Evolutionary conservation across 2,329 filamentous ascomycete species (phyloP).

Genomic region (Trichoderma aggressivum): DNA sequence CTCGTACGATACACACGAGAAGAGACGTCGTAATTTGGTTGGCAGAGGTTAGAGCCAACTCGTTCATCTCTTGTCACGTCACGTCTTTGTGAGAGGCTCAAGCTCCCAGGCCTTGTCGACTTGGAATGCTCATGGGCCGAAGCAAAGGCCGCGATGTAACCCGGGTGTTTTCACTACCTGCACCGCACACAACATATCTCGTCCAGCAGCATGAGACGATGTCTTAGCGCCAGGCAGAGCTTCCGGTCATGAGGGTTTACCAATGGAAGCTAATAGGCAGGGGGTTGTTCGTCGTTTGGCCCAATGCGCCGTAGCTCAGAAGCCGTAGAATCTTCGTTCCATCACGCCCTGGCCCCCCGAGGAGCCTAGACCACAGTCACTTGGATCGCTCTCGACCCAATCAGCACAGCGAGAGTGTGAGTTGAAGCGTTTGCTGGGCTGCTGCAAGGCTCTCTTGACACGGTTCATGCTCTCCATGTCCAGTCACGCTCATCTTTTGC

Average conservation of each 20-base stretch:
- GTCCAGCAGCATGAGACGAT: neutral
- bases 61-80: neutral
- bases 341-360: neutral
- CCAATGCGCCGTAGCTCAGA: neutral
- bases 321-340: conserved; percentile 2
- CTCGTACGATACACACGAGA: neutral
- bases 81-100: neutral
- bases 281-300: neutral
- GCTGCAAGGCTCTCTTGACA: neutral
- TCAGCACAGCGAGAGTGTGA: neutral
- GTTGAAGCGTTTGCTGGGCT: neutral
- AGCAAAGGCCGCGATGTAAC: neutral
- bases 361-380: neutral
- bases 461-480: neutral
- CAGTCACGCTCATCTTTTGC: neutral
- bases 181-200: conserved; percentile 2
- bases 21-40: neutral
- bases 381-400: neutral
- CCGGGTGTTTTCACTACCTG: neutral
- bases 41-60: neutral
- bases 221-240: neutral
- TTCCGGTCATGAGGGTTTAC: neutral
- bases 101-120: neutral
- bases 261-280: no score
- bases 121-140: neutral